These are phyloP conservation scores for Fusarium caatingaense DNA, from an alignment of 2,329 filamentous ascomycete genomes.

Conservation along the genomic window DNA sequence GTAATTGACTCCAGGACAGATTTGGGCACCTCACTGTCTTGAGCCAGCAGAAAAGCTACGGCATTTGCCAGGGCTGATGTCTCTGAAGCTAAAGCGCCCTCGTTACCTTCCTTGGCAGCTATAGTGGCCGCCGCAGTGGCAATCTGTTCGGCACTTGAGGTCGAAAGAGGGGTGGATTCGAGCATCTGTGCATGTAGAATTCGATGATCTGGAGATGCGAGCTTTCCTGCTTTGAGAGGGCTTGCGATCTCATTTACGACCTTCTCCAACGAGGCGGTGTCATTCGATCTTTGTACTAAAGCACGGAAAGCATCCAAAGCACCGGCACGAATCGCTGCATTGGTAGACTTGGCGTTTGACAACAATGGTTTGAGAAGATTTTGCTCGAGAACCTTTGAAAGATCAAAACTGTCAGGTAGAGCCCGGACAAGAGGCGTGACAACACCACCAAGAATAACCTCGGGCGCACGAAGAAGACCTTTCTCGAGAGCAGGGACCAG, in stretches of 20 bases:
- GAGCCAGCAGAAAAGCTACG: constrained; percentile 70
- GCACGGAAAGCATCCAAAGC: constrained; percentile 79
- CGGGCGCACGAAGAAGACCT: constrained; percentile 86
- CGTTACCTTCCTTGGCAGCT: constrained; percentile 88
- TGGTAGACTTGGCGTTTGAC: constrained; percentile 93
- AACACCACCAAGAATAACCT: constrained; percentile 85
- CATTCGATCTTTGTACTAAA: constrained; percentile 71
- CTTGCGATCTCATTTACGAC: constrained; percentile 81
- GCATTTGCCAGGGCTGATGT: constrained; percentile 77
- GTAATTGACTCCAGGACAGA: constrained; percentile 75
- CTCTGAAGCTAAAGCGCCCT: constrained; percentile 81
- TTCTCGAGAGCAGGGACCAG: constrained; percentile 88
- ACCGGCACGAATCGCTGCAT: constrained; percentile 78
- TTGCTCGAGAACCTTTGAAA: constrained; percentile 77
- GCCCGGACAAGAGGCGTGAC: constrained; percentile 78
- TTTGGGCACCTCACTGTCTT: constrained; percentile 71
- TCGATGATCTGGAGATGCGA: constrained; percentile 86
- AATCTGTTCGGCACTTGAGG: constrained; percentile 73
- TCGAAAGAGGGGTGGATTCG: constrained; percentile 69
- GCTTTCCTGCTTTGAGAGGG: constrained; percentile 85
- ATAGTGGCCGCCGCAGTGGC: constrained; percentile 73
- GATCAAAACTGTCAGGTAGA: constrained; percentile 76
- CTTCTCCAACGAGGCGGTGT: constrained; percentile 70
- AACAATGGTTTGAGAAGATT: constrained; percentile 87
- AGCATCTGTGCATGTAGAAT: constrained; percentile 86